Percentiles rank a stretch among this genome's conserved stretches.
phyloP scores from a whole-genome alignment of 1,284 basidiomycete species.

The Melampsora occidentalis region DNA sequence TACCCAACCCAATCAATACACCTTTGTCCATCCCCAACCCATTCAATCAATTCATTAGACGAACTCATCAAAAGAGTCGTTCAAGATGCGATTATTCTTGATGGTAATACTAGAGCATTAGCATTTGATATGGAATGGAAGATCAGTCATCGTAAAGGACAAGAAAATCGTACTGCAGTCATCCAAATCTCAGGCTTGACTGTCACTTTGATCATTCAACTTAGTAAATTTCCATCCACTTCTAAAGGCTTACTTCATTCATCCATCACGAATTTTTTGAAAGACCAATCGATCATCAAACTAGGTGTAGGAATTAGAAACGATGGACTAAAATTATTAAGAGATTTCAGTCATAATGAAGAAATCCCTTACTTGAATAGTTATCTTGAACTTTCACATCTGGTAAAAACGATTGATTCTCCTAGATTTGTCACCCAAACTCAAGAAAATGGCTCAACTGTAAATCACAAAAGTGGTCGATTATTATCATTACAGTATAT shows the following conservation, averaged over 20 bases:
- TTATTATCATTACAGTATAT: conserved; percentile 27
- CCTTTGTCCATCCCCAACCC: conserved; percentile 15
- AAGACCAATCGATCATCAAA: conserved; percentile 21
- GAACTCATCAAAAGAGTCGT: conserved; percentile 10
- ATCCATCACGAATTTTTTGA: conserved; percentile 1
- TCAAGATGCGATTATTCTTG: conserved; percentile 19
- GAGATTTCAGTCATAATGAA: conserved; percentile 8
- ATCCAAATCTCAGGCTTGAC: conserved; percentile 22
- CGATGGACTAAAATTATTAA: conserved; percentile 29
- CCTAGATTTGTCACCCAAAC: background rate
- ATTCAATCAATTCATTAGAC: background rate
- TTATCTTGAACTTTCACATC: conserved; percentile 33
- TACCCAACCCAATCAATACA: conserved; percentile 9
- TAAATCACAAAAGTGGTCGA: background rate
- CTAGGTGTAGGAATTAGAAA: conserved; percentile 35
- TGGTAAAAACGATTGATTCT: conserved; percentile 6
- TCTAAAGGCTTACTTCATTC: background rate
- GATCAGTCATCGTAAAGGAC: conserved; percentile 7
- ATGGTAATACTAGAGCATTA: background rate
- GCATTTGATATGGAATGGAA: conserved; percentile 40
- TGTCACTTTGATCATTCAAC: conserved; percentile 15
- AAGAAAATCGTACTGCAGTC: conserved; percentile 12
- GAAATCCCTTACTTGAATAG: conserved; percentile 11
- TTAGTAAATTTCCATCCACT: background rate
- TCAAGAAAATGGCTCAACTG: too few relatives aligned